phyloP scores from a whole-genome alignment of 1,139 yeast species.

The Cylindricascospora bacillispora region DNA sequence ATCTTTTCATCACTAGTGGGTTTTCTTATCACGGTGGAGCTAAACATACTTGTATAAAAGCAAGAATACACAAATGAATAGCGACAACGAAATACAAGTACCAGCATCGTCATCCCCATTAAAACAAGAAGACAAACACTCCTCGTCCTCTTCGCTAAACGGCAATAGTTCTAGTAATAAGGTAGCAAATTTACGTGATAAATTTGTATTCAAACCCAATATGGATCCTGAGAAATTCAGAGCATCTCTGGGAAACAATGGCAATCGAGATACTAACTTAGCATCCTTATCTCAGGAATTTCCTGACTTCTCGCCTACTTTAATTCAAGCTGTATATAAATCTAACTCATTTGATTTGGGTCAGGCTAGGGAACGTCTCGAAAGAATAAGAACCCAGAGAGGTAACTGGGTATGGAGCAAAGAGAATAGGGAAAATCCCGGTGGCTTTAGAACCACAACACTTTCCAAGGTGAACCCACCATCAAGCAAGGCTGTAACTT shows the following conservation, averaged over 20 bases:
- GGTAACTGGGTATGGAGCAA: conserved; percentile 13
- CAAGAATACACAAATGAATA: not conserved
- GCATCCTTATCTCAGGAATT: conserved; percentile 20
- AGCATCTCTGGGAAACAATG: conserved; percentile 10
- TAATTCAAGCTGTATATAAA: conserved; percentile 49
- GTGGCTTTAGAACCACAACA: conserved; percentile 2
- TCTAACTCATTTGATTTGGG: conserved; percentile 46
- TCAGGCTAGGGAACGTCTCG: conserved; percentile 39
- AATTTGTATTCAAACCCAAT: conserved; percentile 19
- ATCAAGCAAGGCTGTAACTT: conserved; percentile 2
- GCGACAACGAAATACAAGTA: conserved; percentile 28
- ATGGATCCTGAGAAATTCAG: conserved; percentile 5
- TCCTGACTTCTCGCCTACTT: conserved; percentile 38
- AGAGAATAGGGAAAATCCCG: conserved; percentile 1
- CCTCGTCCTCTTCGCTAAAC: conserved; percentile 22
- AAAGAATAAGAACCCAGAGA: conserved; percentile 22
- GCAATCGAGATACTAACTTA: conserved; percentile 1
- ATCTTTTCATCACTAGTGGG: no score
- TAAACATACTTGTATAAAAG: no score
- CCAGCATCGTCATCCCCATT: conserved; percentile 35
- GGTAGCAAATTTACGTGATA: conserved; percentile 10
- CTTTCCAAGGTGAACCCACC: not conserved
- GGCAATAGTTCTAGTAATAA: conserved; percentile 1
- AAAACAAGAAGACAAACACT: conserved; percentile 3
- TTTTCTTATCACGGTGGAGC: no score